Evolutionary conservation across 257 asterid species (phyloP), one percentile per base, ranked within the genome.

Genomic region (Jacaranda copaia): DNA sequence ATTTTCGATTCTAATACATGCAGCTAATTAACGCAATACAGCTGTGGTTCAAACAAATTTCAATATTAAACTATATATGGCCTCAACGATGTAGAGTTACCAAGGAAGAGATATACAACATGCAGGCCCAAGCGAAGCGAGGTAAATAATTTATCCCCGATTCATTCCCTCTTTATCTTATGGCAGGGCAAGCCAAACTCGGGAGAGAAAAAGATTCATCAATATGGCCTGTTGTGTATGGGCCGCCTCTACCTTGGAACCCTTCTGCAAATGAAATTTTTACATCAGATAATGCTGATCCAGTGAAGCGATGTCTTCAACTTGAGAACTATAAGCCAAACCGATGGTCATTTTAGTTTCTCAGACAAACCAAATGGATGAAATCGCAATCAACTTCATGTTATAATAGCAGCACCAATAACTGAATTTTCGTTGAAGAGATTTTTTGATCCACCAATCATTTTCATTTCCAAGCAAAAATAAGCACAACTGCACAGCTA

Each of bases 151-250:
- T 75, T 65, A 61, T 36, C 68, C 48, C 48, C 68, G 48, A 76
- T 76, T 65, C 60, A 61, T 70, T 66, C 81, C 84, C 59, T 66
- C 77, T 0, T 7, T 32, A 61, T 72, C 68, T 43, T 72, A 57
- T 78, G 73, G 76, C 32, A 25, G 32, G 2, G 32, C 79, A 74
- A 46, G 61, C 68, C 76, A 46, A 40, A 73, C n/a, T 53, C 45
- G 18, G 32, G 2, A 25, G 32, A 2, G 32, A 25, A 25, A 63
- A 42, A 35, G 73, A 49, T 18, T 74, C 81, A 51, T 86, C 82
- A 88, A 35, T 88, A 88, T n/a, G 93, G 90, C 77, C 90, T 82
- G 85, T 88, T 86, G 72, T 89, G 90, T 82, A 79, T 86, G n/a
- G 90, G 88, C 60, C 93, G 90, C 85, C 93, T 86, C 25, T 79